Percentiles rank a stretch among this genome's conserved stretches.
phyloP scores from a whole-genome alignment of 768 basidiomycete species.

The Aureoboletus auriporus region DNA sequence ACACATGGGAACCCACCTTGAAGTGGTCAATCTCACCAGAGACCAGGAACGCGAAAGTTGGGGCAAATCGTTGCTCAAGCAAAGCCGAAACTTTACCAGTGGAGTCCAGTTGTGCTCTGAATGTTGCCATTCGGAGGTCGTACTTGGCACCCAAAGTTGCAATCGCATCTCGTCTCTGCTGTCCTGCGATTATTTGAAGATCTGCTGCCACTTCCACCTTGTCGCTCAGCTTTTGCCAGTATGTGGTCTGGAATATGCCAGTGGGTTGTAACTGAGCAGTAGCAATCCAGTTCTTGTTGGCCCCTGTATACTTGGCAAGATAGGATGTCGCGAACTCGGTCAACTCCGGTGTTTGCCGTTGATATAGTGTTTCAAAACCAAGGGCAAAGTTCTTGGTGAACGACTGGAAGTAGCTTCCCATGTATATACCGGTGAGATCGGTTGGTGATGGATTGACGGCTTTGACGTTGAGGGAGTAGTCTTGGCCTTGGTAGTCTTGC shows the following conservation, averaged over 20 bases:
- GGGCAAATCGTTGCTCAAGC: conserved; percentile 94
- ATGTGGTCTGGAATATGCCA: conserved; percentile 85
- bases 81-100: conserved; percentile 93
- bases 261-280: conserved; percentile 83
- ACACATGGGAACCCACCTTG: conserved; percentile 55
- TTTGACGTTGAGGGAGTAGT: conserved; percentile 83
- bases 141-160: conserved; percentile 96
- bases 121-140: conserved; percentile 89
- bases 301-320: conserved; percentile 72
- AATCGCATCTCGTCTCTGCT: conserved; percentile 81
- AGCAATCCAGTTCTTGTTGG: conserved; percentile 84
- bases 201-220: conserved; percentile 98
- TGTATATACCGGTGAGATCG: conserved; percentile 87
- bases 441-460: conserved; percentile 87
- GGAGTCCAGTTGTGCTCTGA: conserved; percentile 92
- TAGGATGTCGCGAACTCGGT: conserved; percentile 72
- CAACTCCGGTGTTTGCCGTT: conserved; percentile 69
- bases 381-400: conserved; percentile 85
- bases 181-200: conserved; percentile 75
- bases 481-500: conserved; percentile 87
- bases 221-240: conserved; percentile 94
- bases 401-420: conserved; percentile 91
- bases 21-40: conserved; percentile 98
- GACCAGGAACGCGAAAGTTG: conserved; percentile 90
- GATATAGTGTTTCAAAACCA: conserved; percentile 81